These are phyloP conservation scores for Periconia macrospinosa DNA, from an alignment of 2,329 filamentous ascomycete species.

Conservation along the genomic window DNA sequence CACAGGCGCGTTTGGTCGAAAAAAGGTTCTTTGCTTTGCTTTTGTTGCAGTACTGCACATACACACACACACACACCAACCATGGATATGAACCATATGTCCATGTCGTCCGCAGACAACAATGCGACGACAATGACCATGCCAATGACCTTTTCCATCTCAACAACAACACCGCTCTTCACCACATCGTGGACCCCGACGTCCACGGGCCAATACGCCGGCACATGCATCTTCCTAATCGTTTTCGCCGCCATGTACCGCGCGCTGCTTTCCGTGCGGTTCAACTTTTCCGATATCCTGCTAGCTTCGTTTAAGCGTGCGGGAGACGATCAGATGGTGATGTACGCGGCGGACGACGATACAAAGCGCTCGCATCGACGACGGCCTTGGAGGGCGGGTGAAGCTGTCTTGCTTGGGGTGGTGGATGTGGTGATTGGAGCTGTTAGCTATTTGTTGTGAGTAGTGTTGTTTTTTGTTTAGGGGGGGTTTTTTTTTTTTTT, in stretches of 20 bases:
- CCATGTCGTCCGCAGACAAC: slow-evolving; percentile 6
- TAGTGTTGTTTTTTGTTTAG: no score
- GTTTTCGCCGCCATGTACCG: slow-evolving; percentile 70
- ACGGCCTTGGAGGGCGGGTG: slow-evolving; percentile 75
- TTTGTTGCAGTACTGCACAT: no score
- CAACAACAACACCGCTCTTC: slow-evolving; percentile 63
- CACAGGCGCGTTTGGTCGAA: no score
- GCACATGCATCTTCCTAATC: slow-evolving; percentile 68
- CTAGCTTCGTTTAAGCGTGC: slow-evolving; percentile 61
- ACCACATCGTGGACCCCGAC: slow-evolving; percentile 71
- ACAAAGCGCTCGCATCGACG: slow-evolving; percentile 47
- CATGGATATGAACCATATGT: background rate
- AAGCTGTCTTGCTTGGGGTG: slow-evolving; percentile 71
- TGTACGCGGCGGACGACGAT: slow-evolving; percentile 21
- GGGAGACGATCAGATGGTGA: slow-evolving; percentile 73
- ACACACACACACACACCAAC: no score
- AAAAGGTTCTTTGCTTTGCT: no score
- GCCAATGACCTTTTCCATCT: slow-evolving; percentile 65
- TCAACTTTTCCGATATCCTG: slow-evolving; percentile 52
- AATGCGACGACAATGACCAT: slow-evolving; percentile 25
- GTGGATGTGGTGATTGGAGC: slow-evolving; percentile 73
- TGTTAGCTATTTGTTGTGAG: slow-evolving; percentile 83
- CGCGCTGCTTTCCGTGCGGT: slow-evolving; percentile 68
- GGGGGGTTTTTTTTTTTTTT: no score
- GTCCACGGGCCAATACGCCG: slow-evolving; percentile 71